Evolutionary conservation across 1,139 yeast species (phyloP).

Genomic region (Candida freyschussii): DNA sequence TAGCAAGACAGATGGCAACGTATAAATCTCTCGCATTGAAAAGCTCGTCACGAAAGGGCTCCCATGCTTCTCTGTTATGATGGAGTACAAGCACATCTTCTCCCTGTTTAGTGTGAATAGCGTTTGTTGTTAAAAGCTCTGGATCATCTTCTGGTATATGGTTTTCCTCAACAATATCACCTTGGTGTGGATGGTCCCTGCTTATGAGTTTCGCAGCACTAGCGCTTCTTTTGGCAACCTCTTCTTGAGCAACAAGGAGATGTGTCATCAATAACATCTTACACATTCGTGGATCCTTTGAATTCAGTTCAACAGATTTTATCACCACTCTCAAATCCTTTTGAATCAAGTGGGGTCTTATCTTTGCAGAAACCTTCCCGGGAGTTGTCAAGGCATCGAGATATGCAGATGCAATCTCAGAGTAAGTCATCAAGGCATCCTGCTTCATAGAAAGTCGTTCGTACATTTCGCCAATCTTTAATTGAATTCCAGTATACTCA

Average conservation of each 20-base stretch:
- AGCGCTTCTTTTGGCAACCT: constrained; percentile 36
- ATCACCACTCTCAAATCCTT: constrained; percentile 67
- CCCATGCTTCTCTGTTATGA: constrained; percentile 54
- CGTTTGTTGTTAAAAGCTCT: constrained; percentile 5
- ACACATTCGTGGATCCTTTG: constrained; percentile 44
- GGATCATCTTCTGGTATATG: constrained; percentile 4
- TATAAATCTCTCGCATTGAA: constrained; percentile 69
- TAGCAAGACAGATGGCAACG: constrained; percentile 60
- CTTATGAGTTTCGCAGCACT: constrained; percentile 17
- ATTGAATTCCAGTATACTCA: constrained; percentile 79
- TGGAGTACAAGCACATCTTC: constrained; percentile 22
- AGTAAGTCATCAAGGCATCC: constrained; percentile 62
- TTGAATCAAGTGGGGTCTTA: constrained; percentile 58
- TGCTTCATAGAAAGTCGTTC: constrained; percentile 55
- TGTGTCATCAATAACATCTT: constrained; percentile 62
- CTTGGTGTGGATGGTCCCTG: constrained; percentile 13
- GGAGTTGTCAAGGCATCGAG: constrained; percentile 47
- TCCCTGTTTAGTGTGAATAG: constrained; percentile 4
- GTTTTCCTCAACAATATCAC: background rate
- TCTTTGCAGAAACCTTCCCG: constrained; percentile 29
- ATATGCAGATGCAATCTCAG: constrained; percentile 62
- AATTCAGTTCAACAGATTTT: constrained; percentile 57
- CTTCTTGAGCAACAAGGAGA: constrained; percentile 61
- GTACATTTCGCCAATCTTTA: constrained; percentile 84
- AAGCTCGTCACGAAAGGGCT: constrained; percentile 70